Percentiles rank a stretch among this genome's conserved stretches.
Conservation (phyloP, 164 flowering plant genomes). For the Macadamia integrifolia region DNA sequence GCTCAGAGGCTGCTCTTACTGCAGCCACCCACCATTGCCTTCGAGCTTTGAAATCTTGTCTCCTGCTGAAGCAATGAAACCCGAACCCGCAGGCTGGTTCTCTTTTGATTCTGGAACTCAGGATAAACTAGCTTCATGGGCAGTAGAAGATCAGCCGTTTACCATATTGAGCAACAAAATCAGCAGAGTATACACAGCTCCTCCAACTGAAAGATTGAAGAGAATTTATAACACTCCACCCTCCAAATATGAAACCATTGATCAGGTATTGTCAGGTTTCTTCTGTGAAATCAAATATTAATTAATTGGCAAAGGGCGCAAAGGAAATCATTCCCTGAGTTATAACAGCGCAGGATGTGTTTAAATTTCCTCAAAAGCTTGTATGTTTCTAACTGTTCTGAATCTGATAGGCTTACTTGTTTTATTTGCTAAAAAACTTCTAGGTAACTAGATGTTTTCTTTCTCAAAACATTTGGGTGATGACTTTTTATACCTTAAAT, state of each 20-base stretch:
- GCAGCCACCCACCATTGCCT: slow-evolving; percentile 59
- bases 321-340: neutral
- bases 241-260: slow-evolving; percentile 74
- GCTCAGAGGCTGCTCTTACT: slow-evolving; percentile 59
- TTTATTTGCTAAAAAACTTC: too few species aligned
- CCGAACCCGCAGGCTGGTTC: slow-evolving; percentile 58
- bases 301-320: too few species aligned
- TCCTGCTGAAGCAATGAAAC: slow-evolving; percentile 65
- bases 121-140: slow-evolving; percentile 54
- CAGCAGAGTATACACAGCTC: slow-evolving; percentile 76
- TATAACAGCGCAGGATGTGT: too few species aligned
- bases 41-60: slow-evolving; percentile 66
- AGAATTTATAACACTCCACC: slow-evolving; percentile 53
- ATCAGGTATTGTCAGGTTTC: slow-evolving; percentile 51
- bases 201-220: slow-evolving; percentile 67
- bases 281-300: neutral
- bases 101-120: slow-evolving; percentile 48
- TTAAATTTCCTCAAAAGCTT: too few species aligned
- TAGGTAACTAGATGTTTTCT: neutral
- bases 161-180: slow-evolving; percentile 55
- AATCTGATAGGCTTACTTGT: too few species aligned
- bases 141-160: slow-evolving; percentile 47
- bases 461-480: neutral
- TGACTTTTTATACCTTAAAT: neutral
- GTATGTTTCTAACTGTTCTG: too few species aligned